phyloP scores from a whole-genome alignment of 108 stramenopile species.

The Pseudonitzschia pungens region DNA sequence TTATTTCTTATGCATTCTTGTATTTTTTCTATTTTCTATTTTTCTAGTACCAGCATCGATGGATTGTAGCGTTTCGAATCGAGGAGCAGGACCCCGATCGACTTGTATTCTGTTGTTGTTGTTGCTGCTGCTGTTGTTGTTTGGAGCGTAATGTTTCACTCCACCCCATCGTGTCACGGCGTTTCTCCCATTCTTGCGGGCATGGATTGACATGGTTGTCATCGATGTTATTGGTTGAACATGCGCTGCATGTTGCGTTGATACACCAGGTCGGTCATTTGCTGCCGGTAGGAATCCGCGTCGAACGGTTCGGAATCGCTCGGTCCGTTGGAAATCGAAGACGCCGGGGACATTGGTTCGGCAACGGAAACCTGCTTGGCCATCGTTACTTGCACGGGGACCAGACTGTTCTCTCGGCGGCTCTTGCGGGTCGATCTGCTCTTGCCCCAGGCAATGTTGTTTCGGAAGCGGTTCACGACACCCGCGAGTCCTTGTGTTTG shows the following conservation, averaged over 20 bases:
- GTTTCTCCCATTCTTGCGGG: too few species aligned
- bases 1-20: too few species aligned
- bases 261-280: conserved; percentile 27
- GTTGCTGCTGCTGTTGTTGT: too few species aligned
- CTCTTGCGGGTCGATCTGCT: neutral
- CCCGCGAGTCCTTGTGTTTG: conserved; percentile 1
- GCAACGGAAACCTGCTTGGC: neutral
- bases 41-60: too few species aligned
- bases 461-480: conserved; percentile 5
- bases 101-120: too few species aligned
- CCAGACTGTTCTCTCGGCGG: neutral
- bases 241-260: conserved; percentile 25
- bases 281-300: conserved; percentile 19
- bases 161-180: too few species aligned
- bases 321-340: neutral
- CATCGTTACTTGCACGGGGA: neutral
- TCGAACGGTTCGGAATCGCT: conserved; percentile 8
- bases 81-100: too few species aligned
- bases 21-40: conserved; percentile 8
- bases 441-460: neutral
- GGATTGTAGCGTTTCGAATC: too few species aligned
- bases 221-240: neutral
- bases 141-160: too few species aligned
- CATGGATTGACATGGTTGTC: too few species aligned
- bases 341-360: neutral